Evolutionary conservation across 2,329 filamentous ascomycete species (phyloP), one percentile per base, ranked within the genome.

Genomic region (Aspergillus ochraceus): DNA sequence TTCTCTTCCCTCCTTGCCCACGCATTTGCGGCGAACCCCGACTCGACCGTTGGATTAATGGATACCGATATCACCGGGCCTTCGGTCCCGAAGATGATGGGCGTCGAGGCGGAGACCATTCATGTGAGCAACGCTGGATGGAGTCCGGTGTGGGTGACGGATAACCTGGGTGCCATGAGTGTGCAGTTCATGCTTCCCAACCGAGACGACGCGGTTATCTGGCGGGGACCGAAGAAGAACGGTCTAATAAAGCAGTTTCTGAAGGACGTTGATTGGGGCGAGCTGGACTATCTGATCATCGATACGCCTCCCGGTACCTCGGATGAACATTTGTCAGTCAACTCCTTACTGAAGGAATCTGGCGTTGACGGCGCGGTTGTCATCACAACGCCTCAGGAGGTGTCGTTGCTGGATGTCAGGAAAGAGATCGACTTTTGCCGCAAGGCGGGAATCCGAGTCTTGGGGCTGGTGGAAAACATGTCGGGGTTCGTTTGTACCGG

Each of bases 81-180:
- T 0, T 92, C 88, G 64, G 97, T 99, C 70, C 95, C 95, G 20
- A 97, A 97, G 80, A 98, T 99, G 94, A 93, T 99, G 88, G 95
- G 95, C 36, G 94, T 97, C 1, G 93, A 97, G 76, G 81, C 87
- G 26, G 94, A 99, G 79, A 96, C 90, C 1, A 95, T 99, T 55
- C 95, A 99, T 74, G 87, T 97, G 55, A 95, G 89, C 72, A 89
- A 86, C 55, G 86, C 89, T 1, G 95, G 95, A 2, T 97, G 93
- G 95, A 92, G 90, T 71, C 95, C 95, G 0, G 94, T 98, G 14
- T 98, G 93, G 91, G 93, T 97, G 17, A 86, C 88, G 68, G 95
- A 98, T 69, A 99, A 98, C 69, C 81, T 99, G 3, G 91, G 90
- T 1, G 92, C 97, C 54, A 98, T 99, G 94, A 95, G 90, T 70